Percentiles rank a stretch among this genome's conserved stretches.
Conservation (phyloP, 805 yeast genomes). For the Blastobotrys mokoenaii region DNA sequence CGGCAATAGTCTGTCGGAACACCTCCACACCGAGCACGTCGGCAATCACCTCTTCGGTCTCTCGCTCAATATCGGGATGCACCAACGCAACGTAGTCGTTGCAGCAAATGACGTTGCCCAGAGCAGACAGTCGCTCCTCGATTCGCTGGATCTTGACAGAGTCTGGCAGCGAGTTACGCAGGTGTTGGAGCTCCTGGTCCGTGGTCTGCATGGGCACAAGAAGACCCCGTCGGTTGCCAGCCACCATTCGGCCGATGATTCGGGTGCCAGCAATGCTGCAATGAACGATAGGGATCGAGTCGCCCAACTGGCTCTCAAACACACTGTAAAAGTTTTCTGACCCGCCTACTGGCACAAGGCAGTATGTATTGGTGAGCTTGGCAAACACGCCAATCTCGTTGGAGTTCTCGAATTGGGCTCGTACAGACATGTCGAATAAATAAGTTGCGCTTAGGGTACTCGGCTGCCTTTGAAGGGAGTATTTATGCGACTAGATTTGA, state of each 20-base stretch:
- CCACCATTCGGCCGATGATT: conserved; percentile 96
- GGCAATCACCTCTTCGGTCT: conserved; percentile 96
- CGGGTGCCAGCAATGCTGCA: conserved; percentile 98
- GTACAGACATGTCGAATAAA: conserved; percentile 23
- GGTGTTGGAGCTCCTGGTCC: conserved; percentile 95
- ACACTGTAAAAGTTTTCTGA: conserved; percentile 75
- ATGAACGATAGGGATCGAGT: conserved; percentile 91
- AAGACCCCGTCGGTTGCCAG: conserved; percentile 96
- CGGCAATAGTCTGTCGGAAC: conserved; percentile 97
- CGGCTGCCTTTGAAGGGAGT: too few relatives aligned
- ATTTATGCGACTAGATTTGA: too few relatives aligned
- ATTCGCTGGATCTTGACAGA: conserved; percentile 93
- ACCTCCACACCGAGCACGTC: conserved; percentile 98
- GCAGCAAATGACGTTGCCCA: conserved; percentile 97
- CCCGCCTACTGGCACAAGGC: conserved; percentile 95
- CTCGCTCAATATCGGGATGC: conserved; percentile 98
- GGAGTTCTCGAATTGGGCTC: conserved; percentile 61
- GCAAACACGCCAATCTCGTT: conserved; percentile 92
- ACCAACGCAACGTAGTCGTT: conserved; percentile 98
- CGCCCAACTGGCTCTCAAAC: conserved; percentile 95
- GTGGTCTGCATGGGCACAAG: conserved; percentile 96
- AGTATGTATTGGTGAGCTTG: conserved; percentile 91
- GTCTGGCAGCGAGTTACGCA: conserved; percentile 94
- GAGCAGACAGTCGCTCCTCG: conserved; percentile 92
- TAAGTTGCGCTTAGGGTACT: too few relatives aligned